Evolutionary conservation across 2,329 filamentous ascomycete genomes (phyloP), one percentile per base, ranked within the genome.

Genomic region (Aspergillus sp.): DNA sequence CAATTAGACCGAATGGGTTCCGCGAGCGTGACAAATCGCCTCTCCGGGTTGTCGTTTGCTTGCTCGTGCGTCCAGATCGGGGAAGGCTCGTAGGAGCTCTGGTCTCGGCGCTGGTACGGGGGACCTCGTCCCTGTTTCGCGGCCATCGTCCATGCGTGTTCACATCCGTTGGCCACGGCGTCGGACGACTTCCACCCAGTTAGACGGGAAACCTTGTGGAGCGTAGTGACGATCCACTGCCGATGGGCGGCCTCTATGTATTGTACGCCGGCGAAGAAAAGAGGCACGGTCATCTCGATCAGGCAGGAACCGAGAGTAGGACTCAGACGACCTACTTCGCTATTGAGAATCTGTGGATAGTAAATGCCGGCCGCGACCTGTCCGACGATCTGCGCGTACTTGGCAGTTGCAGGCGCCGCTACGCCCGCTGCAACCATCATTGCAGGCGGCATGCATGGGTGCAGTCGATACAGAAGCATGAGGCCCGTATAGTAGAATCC

Each of bases 371-470:
- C 91, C 2, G 87, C 85, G 57, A 98, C 94, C 22, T 89, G 87
- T 7, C 92, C 93, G 59, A 97, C 87, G 63, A 88, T 83, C 61
- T 87, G 87, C 1, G 92, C 90, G 74, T 87, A 90, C 0, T 78
- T 78, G 3, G 83, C 85, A 0, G 94, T 97, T 53, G 90, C 85
- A 14, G 80, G 80, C 0, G 92, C 91, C 10, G 90, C 87, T 63
- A 96, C 83, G 7, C 89, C 90, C 0, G 92, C 92, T 2, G 95
- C 92, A 68, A 92, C 85, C 86, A 96, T 92, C 39, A 92, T 90
- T 9, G 93, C 88, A 0, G 94, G 92, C 0, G 93, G 94, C 92
- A 97, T 97, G 24, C 85, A 85, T 0, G 95, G 95, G 66, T 97
- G 93, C 1, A 88, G 83, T 36, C 95, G 85, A 60, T 94, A 82